phyloP scores from a whole-genome alignment of 495 filamentous ascomycete genomes.

The Penicillium cosmopolitanum region DNA sequence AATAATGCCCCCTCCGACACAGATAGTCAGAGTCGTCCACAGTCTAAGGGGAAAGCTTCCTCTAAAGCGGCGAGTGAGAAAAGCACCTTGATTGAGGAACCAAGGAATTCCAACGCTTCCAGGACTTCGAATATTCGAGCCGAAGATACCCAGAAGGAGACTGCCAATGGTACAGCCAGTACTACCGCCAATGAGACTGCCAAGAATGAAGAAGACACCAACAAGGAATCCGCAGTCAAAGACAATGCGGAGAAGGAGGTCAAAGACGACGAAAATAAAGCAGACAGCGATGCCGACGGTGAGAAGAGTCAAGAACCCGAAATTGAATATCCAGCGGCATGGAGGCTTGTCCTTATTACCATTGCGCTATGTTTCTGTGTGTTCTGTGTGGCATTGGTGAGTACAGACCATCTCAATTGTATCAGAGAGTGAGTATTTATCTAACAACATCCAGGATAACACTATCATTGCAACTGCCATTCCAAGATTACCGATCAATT shows the following conservation, averaged over 20 bases:
- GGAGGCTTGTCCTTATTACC: conserved; percentile 59
- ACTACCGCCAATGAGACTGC: background rate
- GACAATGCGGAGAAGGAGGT: conserved; percentile 10
- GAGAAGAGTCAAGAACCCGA: conserved; percentile 44
- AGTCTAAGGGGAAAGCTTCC: conserved; percentile 6
- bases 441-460: conserved; percentile 52
- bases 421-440: background rate
- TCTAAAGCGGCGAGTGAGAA: conserved; percentile 31
- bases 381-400: conserved; percentile 66
- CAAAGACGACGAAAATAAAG: conserved; percentile 15
- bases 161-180: conserved; percentile 12
- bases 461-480: conserved; percentile 87
- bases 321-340: conserved; percentile 52
- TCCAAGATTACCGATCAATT: conserved; percentile 82
- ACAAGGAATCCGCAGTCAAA: conserved; percentile 12
- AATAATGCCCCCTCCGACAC: conserved; percentile 8
- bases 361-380: conserved; percentile 64
- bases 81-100: conserved; percentile 28
- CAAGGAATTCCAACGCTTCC: conserved; percentile 1
- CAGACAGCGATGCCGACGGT: conserved; percentile 11
- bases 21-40: conserved; percentile 11
- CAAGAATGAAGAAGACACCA: conserved; percentile 10
- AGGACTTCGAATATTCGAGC: background rate
- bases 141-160: conserved; percentile 9
- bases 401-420: background rate